These are phyloP conservation scores for Phytopythium helicoides DNA, from an alignment of 352 stramenopile genomes.

Conservation along the genomic window DNA sequence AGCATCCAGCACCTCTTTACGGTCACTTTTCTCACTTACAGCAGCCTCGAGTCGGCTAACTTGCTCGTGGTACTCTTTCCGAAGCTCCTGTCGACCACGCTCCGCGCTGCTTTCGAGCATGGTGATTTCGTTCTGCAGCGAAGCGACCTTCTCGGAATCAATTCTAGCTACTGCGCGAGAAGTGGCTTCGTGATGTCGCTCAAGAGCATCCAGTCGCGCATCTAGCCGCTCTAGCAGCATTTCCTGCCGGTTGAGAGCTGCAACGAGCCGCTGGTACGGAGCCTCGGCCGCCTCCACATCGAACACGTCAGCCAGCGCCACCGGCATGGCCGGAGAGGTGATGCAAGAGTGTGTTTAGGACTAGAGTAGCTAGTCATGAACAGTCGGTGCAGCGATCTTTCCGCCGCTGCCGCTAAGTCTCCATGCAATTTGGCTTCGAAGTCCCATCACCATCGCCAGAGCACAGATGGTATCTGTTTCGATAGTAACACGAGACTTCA, in stretches of 20 bases:
- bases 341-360: no score
- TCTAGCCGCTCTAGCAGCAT: constrained; percentile 31
- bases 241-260: constrained; percentile 61
- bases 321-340: neutral
- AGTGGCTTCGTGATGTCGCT: constrained; percentile 23
- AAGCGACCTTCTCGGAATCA: constrained; percentile 5
- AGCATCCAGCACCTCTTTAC: constrained; percentile 14
- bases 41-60: constrained; percentile 13
- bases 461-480: no score
- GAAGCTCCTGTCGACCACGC: neutral
- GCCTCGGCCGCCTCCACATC: constrained; percentile 44
- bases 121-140: constrained; percentile 11
- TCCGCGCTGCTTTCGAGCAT: constrained; percentile 1
- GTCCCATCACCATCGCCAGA: no score
- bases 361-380: neutral
- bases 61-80: neutral
- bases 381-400: no score
- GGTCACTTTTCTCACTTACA: constrained; percentile 20
- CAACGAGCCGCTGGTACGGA: constrained; percentile 53
- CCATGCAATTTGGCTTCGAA: no score
- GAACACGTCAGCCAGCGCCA: constrained; percentile 52
- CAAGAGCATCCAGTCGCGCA: constrained; percentile 14
- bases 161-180: constrained; percentile 18
- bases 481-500: no score
- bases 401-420: no score